These are phyloP conservation scores for Saccharomycopsis vini DNA, from an alignment of 805 yeast genomes.

Conservation along the genomic window DNA sequence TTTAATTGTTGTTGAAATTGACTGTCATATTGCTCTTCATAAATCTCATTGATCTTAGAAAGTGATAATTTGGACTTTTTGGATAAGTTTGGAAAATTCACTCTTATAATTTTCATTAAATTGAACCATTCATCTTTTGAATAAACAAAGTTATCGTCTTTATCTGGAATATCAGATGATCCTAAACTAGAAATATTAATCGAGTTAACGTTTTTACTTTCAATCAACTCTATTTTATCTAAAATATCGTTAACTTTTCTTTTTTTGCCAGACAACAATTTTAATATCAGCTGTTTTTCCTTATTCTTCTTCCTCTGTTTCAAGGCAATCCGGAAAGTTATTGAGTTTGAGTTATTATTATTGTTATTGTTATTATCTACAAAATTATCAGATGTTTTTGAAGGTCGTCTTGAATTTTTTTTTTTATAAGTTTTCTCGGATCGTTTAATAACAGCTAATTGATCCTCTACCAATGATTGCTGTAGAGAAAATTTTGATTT, in stretches of 20 bases:
- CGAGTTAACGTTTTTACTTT: too few species aligned
- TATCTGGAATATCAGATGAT: background rate
- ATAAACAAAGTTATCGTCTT: constrained; percentile 21
- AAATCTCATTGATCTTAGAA: constrained; percentile 22
- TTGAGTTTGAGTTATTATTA: too few species aligned
- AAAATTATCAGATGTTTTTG: background rate
- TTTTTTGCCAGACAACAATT: constrained; percentile 26
- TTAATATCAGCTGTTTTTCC: constrained; percentile 19
- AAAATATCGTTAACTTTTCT: constrained; percentile 25
- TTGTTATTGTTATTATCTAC: background rate
- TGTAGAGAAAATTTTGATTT: background rate
- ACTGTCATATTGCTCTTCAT: constrained; percentile 17
- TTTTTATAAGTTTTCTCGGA: background rate
- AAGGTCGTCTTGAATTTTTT: background rate
- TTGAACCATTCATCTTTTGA: constrained; percentile 26
- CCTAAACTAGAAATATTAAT: too few species aligned
- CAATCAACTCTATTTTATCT: constrained; percentile 18
- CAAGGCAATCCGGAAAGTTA: constrained; percentile 5
- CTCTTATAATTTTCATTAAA: constrained; percentile 21
- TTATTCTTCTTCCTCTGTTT: constrained; percentile 2
- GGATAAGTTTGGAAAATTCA: constrained; percentile 24
- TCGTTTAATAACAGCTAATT: background rate
- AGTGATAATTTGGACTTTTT: constrained; percentile 22
- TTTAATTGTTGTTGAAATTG: background rate
- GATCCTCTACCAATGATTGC: background rate